phyloP scores from a whole-genome alignment of 345 rosid genomes.

The Pugionium dolabratum region DNA sequence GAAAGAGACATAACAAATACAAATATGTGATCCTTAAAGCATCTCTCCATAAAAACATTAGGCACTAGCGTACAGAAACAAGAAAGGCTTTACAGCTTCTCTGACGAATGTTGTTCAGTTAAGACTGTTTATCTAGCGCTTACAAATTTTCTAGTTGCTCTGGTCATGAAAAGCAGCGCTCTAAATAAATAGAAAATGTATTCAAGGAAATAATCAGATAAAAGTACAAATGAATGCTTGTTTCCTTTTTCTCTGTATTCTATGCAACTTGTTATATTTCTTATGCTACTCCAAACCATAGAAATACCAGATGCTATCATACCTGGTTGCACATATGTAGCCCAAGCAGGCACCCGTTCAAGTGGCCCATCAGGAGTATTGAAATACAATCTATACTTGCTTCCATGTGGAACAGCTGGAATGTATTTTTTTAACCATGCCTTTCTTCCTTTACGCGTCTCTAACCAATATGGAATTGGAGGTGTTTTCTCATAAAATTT shows the following conservation, averaged over 20 bases:
- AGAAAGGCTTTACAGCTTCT: conserved; percentile 8
- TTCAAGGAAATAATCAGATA: not conserved
- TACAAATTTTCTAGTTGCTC: conserved; percentile 10
- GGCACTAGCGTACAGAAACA: not conserved
- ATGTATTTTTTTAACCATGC: conserved; percentile 88
- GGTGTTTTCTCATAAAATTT: conserved; percentile 69
- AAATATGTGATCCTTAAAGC: not conserved
- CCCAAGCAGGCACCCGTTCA: conserved; percentile 97
- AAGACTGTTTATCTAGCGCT: not conserved
- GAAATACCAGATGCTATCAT: conserved; percentile 24
- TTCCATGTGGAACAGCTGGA: conserved; percentile 89
- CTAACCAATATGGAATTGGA: conserved; percentile 88
- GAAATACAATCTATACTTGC: conserved; percentile 89
- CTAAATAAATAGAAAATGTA: not conserved
- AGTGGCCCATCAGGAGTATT: conserved; percentile 86
- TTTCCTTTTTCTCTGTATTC: conserved; percentile 9
- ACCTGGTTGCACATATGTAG: conserved; percentile 93
- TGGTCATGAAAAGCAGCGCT: conserved; percentile 17
- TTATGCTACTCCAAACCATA: conserved; percentile 22
- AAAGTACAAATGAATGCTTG: conserved; percentile 7
- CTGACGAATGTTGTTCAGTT: conserved; percentile 1
- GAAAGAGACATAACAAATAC: too few species aligned
- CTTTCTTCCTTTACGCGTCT: conserved; percentile 90
- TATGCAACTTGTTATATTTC: conserved; percentile 23
- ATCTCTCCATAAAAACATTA: conserved; percentile 13